A percentile compares a stretch with the other conserved stretches of the same genome.
phyloP scores from a whole-genome alignment of 2,329 filamentous ascomycete species.

The Fusarium sp. region DNA sequence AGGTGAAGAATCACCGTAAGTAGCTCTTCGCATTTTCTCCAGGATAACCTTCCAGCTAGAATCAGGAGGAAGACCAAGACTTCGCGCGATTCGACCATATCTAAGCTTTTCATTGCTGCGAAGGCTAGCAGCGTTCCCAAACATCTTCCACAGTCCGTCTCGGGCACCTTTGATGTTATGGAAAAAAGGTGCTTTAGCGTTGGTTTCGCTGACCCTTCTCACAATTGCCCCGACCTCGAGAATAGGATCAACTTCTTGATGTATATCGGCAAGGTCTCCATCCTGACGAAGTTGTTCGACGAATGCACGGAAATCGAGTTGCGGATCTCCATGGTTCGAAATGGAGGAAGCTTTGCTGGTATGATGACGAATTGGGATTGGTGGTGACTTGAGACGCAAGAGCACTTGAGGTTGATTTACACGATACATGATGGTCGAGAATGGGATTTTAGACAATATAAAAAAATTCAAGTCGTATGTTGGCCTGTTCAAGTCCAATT shows the following conservation, averaged over 20 bases:
- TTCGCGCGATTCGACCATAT: conserved; percentile 60
- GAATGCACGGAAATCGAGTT: conserved; percentile 32
- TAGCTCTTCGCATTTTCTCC: too few relatives aligned
- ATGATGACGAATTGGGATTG: too few relatives aligned
- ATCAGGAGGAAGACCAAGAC: conserved; percentile 57
- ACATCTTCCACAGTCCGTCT: conserved; percentile 61
- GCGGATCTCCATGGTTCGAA: too few relatives aligned
- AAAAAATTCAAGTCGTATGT: too few relatives aligned
- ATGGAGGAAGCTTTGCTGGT: too few relatives aligned
- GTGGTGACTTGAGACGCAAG: too few relatives aligned
- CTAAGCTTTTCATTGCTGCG: conserved; percentile 44
- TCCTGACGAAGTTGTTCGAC: conserved; percentile 49
- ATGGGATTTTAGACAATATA: too few relatives aligned
- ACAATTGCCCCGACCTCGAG: conserved; percentile 64
- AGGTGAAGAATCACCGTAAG: too few relatives aligned
- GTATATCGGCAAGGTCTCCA: conserved; percentile 61
- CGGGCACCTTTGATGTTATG: conserved; percentile 64
- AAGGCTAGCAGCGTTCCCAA: conserved; percentile 61
- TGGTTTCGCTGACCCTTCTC: conserved; percentile 60
- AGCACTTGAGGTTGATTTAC: too few relatives aligned
- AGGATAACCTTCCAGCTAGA: conserved; percentile 42
- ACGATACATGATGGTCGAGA: too few relatives aligned
- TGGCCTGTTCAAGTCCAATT: too few relatives aligned
- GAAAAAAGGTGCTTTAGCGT: conserved; percentile 65
- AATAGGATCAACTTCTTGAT: conserved; percentile 59